Evolutionary conservation across 1,284 basidiomycete species (phyloP).

Genomic region (Wolfiporia cocos): DNA sequence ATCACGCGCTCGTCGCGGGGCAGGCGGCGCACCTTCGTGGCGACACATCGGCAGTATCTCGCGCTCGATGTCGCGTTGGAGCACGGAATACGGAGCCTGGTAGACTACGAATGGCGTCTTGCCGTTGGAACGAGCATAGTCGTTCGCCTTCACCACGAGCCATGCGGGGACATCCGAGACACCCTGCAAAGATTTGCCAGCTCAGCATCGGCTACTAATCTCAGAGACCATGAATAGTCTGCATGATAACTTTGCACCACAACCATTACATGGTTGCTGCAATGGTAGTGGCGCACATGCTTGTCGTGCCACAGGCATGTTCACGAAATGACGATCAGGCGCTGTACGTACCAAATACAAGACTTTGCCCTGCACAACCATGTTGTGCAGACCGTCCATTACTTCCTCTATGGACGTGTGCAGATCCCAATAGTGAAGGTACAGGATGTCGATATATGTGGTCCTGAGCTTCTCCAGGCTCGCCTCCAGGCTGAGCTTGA

Average conservation of each 20-base stretch:
- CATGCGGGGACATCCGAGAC: constrained; percentile 46
- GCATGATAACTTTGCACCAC: too few species aligned
- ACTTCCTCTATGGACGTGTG: constrained; percentile 40
- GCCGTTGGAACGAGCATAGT: constrained; percentile 41
- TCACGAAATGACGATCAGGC: too few species aligned
- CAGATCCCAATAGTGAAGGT: constrained; percentile 35
- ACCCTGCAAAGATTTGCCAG: constrained; percentile 20
- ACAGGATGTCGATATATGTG: constrained; percentile 43
- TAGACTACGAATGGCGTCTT: constrained; percentile 52
- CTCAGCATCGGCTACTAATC: too few species aligned
- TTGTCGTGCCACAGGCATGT: too few species aligned
- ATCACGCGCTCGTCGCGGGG: too few species aligned
- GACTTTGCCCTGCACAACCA: constrained; percentile 31
- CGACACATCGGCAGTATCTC: constrained; percentile 54
- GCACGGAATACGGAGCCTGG: constrained; percentile 48
- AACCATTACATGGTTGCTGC: too few species aligned
- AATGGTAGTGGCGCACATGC: too few species aligned
- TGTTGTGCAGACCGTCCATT: constrained; percentile 36
- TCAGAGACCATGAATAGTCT: too few species aligned
- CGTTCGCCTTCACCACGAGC: constrained; percentile 47
- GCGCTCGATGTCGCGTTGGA: constrained; percentile 46
- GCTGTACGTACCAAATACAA: constrained; percentile 27
- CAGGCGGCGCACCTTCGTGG: constrained; percentile 12
- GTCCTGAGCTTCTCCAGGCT: constrained; percentile 51
- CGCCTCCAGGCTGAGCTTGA: constrained; percentile 35